A percentile compares a stretch with the other conserved stretches of the same genome.
phyloP scores from a whole-genome alignment of 2,329 filamentous ascomycete genomes.

The Ascochyta viciae-villosae region DNA sequence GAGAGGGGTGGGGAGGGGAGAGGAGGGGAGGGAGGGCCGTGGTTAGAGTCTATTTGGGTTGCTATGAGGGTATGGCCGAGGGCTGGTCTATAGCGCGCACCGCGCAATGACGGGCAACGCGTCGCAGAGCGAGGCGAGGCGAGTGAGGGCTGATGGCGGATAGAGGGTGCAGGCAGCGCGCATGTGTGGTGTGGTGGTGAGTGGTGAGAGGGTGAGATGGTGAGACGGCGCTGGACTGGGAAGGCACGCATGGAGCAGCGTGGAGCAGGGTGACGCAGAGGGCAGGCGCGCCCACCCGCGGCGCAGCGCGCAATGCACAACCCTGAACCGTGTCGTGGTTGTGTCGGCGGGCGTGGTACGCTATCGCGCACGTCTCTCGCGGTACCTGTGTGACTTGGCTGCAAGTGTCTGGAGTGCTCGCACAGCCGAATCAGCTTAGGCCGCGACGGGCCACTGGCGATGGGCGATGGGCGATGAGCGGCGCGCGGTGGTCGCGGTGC shows the following conservation, averaged over 20 bases:
- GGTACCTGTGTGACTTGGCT: constrained; percentile 29
- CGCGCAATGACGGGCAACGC: background rate
- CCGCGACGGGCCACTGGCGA: background rate
- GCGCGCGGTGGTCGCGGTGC: constrained; percentile 10
- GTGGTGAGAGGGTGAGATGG: background rate
- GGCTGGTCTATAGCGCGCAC: background rate
- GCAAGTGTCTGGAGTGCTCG: constrained; percentile 18
- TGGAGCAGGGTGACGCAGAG: background rate
- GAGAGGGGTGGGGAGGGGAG: no score
- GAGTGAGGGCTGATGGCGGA: no score
- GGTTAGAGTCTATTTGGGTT: no score
- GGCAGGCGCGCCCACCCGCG: background rate
- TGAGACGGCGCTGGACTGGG: constrained; percentile 4
- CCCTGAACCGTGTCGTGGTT: background rate
- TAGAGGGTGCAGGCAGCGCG: background rate
- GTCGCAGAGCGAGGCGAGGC: constrained; percentile 11
- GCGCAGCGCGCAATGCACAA: background rate
- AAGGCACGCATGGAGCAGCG: constrained; percentile 6
- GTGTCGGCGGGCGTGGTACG: constrained; percentile 4
- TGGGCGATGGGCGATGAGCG: no score
- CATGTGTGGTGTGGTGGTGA: background rate
- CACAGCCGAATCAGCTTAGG: constrained; percentile 31
- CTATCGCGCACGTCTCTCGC: constrained; percentile 16
- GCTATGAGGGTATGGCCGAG: no score
- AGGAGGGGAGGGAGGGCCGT: no score